Evolutionary conservation across 1,139 yeast genomes (phyloP), one percentile per base, ranked within the genome.

Genomic region (Geotrichum aggregatum): DNA sequence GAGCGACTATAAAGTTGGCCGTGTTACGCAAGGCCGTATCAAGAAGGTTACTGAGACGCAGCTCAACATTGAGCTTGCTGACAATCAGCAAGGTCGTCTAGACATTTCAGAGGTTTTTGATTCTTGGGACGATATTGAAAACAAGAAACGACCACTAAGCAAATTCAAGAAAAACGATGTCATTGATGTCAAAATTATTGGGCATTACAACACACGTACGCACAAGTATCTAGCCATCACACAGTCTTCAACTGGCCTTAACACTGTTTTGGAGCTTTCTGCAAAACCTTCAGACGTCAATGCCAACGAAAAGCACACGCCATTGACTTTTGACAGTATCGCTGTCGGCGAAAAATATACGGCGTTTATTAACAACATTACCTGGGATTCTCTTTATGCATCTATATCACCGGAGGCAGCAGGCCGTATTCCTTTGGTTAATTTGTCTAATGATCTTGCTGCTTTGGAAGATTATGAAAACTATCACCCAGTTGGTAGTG

Each of bases 11-110:
- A 67, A 72, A 8, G 76, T 83, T 18, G 96, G 95, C 40, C 76
- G 71, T 41, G 56, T 75, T 26, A 82, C 92, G 16, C 75, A 78
- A 59, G 95, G 84, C 36, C 64, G 69, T 22, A 71, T 91, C 54
- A 80, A 77, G 52, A 74, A 84, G 1, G 77, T 87, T 46, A 86
- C 85, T 63, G 82, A 79, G 49, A 82, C 89, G 10, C 94, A 87
- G 69, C 73, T 91, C 61, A 83, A 84, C 62, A 84, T 91, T 40
- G 79, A 78, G 55, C 72, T 89, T 52, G 91, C 94, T 47, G 95
- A 85, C 56, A 84, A 85, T 63, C 74, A 83, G 58, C 86, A 80
- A 62, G 97, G 96, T 42, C 79, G 95, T 65, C 72, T 91, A 53
- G 96, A 87, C 63, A 76, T 84, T 19, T 79, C 92, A 8, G 86